Percentiles rank a stretch among this genome's conserved stretches.
Evolutionary conservation across 2,329 filamentous ascomycete genomes (phyloP).

Genomic region (Aureobasidium sp.): DNA sequence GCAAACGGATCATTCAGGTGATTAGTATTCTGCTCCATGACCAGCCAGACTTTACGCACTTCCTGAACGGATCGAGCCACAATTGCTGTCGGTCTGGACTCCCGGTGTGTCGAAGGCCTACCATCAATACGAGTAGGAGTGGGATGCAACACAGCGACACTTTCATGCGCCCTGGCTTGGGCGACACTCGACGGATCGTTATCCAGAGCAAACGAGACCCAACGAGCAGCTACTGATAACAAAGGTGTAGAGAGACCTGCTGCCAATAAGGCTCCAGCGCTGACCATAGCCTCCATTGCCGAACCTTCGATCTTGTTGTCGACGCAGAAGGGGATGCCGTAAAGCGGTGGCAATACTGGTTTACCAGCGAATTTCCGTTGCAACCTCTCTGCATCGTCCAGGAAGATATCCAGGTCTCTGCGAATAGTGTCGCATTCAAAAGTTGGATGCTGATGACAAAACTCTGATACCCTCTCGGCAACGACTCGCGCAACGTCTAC

Average conservation of each 20-base stretch:
- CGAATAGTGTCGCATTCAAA: too few relatives aligned
- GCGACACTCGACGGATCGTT: not conserved
- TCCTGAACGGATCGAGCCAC: not conserved
- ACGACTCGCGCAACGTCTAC: not conserved
- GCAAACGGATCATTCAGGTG: not conserved
- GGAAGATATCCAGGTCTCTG: not conserved
- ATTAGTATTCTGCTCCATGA: not conserved
- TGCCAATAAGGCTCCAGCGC: not conserved
- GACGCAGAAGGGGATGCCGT: conserved; percentile 49
- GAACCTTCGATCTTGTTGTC: too few relatives aligned
- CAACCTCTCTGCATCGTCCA: not conserved
- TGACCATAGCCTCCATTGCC: conserved; percentile 43
- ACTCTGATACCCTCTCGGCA: too few relatives aligned
- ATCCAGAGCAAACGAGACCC: not conserved
- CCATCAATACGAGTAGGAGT: not conserved
- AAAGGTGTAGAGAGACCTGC: too few relatives aligned
- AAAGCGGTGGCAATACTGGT: conserved; percentile 43
- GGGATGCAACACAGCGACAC: not conserved
- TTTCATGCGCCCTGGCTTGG: not conserved
- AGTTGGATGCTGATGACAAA: not conserved
- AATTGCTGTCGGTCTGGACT: not conserved
- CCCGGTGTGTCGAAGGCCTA: not conserved
- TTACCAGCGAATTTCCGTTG: not conserved
- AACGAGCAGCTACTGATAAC: not conserved
- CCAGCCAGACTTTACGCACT: not conserved